A percentile compares a stretch with the other conserved stretches of the same genome.
phyloP scores from a whole-genome alignment of 371 early-diverging fungal genomes.

The Fennellomyces sp. region DNA sequence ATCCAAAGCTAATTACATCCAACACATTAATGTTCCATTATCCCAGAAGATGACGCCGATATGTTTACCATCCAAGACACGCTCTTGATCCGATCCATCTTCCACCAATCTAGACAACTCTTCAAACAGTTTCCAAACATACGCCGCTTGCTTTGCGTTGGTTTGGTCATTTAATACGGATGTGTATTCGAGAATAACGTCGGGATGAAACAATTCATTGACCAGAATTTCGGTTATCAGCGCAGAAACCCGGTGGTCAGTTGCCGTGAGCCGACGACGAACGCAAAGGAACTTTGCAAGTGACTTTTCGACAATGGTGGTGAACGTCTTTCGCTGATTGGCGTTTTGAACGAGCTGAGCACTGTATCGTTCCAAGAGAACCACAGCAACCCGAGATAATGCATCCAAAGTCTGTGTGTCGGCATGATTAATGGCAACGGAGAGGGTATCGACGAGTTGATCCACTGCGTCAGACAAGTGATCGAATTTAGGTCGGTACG shows the following conservation, averaged over 20 bases:
- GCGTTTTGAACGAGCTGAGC: slow-evolving; percentile 34
- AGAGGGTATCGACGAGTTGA: slow-evolving; percentile 18
- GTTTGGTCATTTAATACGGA: slow-evolving; percentile 34
- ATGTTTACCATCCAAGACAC: slow-evolving; percentile 34
- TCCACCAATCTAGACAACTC: slow-evolving; percentile 22
- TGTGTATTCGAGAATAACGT: slow-evolving; percentile 44
- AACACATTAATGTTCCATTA: not conserved
- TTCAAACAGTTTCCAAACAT: slow-evolving; percentile 45
- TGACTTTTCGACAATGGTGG: slow-evolving; percentile 30
- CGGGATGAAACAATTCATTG: slow-evolving; percentile 41
- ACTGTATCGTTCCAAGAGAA: slow-evolving; percentile 26
- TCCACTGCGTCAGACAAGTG: slow-evolving; percentile 35
- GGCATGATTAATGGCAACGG: not conserved
- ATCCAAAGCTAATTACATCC: slow-evolving; percentile 37
- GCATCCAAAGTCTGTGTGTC: slow-evolving; percentile 1
- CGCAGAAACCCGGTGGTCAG: not conserved
- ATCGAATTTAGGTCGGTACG: slow-evolving; percentile 45
- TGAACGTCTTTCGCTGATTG: slow-evolving; percentile 43
- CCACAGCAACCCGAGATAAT: slow-evolving; percentile 14
- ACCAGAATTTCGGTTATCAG: slow-evolving; percentile 24
- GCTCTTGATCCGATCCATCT: not conserved
- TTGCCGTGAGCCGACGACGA: slow-evolving; percentile 11
- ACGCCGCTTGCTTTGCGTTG: slow-evolving; percentile 14
- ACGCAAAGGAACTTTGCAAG: slow-evolving; percentile 22
- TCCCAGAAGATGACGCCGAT: too few relatives aligned